phyloP scores from a whole-genome alignment of 2,329 filamentous ascomycete genomes.

The Colletotrichum abscissum region DNA sequence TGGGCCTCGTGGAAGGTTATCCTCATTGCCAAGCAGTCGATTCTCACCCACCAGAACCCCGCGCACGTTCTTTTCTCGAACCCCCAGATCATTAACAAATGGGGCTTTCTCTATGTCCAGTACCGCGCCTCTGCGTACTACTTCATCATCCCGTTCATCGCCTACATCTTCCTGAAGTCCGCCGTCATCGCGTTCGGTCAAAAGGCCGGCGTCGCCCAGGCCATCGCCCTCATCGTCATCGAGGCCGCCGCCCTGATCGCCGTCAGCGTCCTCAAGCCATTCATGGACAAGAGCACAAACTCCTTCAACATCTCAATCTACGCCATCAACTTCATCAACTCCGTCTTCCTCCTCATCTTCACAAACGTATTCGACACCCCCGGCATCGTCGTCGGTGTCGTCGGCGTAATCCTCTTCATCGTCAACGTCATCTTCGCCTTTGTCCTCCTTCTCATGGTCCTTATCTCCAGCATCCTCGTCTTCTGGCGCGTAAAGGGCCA shows the following conservation, averaged over 20 bases:
- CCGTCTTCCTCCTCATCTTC: conserved; percentile 90
- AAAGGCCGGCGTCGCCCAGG: conserved; percentile 76
- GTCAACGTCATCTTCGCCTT: conserved; percentile 88
- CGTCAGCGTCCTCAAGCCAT: conserved; percentile 85
- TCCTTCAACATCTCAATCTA: conserved; percentile 95
- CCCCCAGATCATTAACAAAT: conserved; percentile 92
- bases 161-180: conserved; percentile 84
- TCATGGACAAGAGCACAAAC: conserved; percentile 99
- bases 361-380: conserved; percentile 88
- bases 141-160: conserved; percentile 85
- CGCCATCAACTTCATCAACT: conserved; percentile 89
- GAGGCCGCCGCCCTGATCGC: conserved; percentile 83
- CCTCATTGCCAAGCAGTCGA: conserved; percentile 86
- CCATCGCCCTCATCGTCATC: conserved; percentile 85
- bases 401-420: conserved; percentile 91
- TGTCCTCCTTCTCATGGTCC: conserved; percentile 84
- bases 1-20: conserved; percentile 95
- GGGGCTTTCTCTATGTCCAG: conserved; percentile 97
- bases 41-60: conserved; percentile 93
- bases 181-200: conserved; percentile 90
- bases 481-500: conserved; percentile 90
- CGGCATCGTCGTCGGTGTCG: conserved; percentile 83
- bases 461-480: conserved; percentile 70
- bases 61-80: conserved; percentile 98
- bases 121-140: conserved; percentile 97